Conservation (phyloP, 768 basidiomycete species). For the Daedaleopsis sinensis region DNA sequence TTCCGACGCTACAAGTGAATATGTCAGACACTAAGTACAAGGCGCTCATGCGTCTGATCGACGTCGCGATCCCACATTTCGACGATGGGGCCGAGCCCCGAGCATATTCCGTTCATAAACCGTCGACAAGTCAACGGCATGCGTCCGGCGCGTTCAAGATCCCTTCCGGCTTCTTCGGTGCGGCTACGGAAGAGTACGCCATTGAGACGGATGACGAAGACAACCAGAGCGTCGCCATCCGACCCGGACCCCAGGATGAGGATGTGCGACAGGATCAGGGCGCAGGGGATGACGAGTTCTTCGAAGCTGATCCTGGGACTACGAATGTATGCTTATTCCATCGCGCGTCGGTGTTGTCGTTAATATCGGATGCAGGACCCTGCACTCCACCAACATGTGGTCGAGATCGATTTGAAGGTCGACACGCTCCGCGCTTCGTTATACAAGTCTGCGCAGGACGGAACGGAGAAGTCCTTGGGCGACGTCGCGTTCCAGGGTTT, state of each 20-base stretch:
- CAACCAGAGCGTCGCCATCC: conserved; percentile 24
- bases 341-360: conserved; percentile 18
- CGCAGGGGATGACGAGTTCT: conserved; percentile 63
- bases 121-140: conserved; percentile 19
- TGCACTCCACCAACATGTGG: conserved; percentile 59
- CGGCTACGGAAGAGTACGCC: conserved; percentile 59
- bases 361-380: conserved; percentile 31
- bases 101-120: conserved; percentile 11
- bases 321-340: conserved; percentile 18
- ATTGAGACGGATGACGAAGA: conserved; percentile 56
- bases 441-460: conserved; percentile 65
- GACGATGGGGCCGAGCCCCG: conserved; percentile 37
- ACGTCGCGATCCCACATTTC: conserved; percentile 87
- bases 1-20: conserved; percentile 89
- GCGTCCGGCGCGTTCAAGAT: conserved; percentile 48
- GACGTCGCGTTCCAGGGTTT: conserved; percentile 81
- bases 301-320: conserved; percentile 66
- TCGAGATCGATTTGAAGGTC: conserved; percentile 89
- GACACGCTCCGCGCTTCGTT: conserved; percentile 80
- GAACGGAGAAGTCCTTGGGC: conserved; percentile 74
- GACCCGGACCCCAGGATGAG: neutral
- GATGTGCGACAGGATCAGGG: conserved; percentile 34
- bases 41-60: conserved; percentile 88
- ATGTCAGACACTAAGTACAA: conserved; percentile 91
- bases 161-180: conserved; percentile 57